These are phyloP conservation scores for Aspergillus phoenicis DNA, from an alignment of 2,329 filamentous ascomycete genomes.

Conservation along the genomic window DNA sequence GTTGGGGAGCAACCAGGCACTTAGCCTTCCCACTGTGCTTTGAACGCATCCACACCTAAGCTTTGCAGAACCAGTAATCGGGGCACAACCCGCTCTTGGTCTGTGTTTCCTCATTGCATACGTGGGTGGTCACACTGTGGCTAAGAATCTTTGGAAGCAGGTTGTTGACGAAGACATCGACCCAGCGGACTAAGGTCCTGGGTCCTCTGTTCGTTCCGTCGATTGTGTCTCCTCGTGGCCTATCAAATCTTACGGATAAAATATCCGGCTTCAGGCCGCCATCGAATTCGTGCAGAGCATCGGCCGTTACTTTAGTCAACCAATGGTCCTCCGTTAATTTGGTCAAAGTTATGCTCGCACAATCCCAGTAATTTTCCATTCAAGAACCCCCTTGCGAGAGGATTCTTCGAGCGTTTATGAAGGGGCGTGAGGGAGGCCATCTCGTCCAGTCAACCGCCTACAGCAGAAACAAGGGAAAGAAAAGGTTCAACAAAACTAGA, in stretches of 20 bases:
- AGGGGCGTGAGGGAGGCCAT: background rate
- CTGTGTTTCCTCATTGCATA: background rate
- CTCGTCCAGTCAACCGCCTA: background rate
- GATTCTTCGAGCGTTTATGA: background rate
- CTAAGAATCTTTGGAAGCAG: background rate
- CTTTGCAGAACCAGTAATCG: background rate
- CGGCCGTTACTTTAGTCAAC: background rate
- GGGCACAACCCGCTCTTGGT: background rate
- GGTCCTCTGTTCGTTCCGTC: background rate
- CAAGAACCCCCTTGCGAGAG: background rate
- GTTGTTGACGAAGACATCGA: background rate
- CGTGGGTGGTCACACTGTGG: background rate
- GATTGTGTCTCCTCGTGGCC: constrained; percentile 2
- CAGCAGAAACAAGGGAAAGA: constrained; percentile 8
- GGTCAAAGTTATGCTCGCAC: background rate
- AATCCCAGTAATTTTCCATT: background rate
- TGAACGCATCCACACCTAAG: background rate
- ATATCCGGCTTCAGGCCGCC: constrained; percentile 9
- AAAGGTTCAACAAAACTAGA: background rate
- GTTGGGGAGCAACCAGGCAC: background rate
- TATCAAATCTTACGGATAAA: constrained; percentile 13
- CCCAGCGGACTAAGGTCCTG: constrained; percentile 7
- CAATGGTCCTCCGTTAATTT: background rate
- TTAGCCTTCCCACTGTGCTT: background rate
- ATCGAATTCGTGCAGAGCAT: constrained; percentile 17